Evolutionary conservation across 495 filamentous ascomycete species (phyloP).

Genomic region (Copromyces sp.): DNA sequence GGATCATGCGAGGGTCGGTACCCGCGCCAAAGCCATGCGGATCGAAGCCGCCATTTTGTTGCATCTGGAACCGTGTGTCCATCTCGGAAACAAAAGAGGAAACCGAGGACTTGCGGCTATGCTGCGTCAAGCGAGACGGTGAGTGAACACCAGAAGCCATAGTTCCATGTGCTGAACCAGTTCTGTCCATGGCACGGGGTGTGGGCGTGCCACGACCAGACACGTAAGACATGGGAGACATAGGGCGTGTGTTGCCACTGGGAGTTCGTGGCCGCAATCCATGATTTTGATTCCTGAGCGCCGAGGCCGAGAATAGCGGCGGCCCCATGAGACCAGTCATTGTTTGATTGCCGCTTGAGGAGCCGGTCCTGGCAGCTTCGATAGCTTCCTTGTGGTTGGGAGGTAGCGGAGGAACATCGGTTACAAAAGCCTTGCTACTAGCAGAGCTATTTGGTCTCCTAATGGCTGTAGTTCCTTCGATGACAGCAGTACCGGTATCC

Average conservation of each 20-base stretch:
- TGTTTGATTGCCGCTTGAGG: slow-evolving; percentile 34
- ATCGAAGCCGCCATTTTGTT: slow-evolving; percentile 45
- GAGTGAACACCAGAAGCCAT: slow-evolving; percentile 28
- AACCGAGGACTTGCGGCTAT: slow-evolving; percentile 66
- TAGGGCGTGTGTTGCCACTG: slow-evolving; percentile 25
- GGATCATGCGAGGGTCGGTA: slow-evolving; percentile 96
- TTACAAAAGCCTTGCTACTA: slow-evolving; percentile 38
- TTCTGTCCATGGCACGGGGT: slow-evolving; percentile 22
- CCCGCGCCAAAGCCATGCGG: slow-evolving; percentile 48
- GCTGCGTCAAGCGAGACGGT: slow-evolving; percentile 24
- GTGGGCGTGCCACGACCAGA: slow-evolving; percentile 30
- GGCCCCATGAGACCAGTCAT: slow-evolving; percentile 65
- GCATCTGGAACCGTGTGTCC: slow-evolving; percentile 78
- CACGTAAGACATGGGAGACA: slow-evolving; percentile 25
- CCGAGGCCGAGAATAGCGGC: slow-evolving; percentile 72
- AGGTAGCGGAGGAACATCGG: slow-evolving; percentile 60
- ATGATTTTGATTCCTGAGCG: slow-evolving; percentile 40
- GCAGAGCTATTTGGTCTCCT: slow-evolving; percentile 59
- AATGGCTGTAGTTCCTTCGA: slow-evolving; percentile 15
- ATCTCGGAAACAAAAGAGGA: slow-evolving; percentile 94
- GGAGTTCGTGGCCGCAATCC: slow-evolving; percentile 64
- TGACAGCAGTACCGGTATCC: slow-evolving; percentile 14
- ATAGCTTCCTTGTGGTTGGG: slow-evolving; percentile 74
- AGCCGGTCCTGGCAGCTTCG: slow-evolving; percentile 55
- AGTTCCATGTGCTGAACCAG: slow-evolving; percentile 24